A percentile compares a stretch with the other conserved stretches of the same genome.
These are phyloP conservation scores for Sporothrix pallida DNA, from an alignment of 2,329 filamentous ascomycete species.

Conservation along the genomic window DNA sequence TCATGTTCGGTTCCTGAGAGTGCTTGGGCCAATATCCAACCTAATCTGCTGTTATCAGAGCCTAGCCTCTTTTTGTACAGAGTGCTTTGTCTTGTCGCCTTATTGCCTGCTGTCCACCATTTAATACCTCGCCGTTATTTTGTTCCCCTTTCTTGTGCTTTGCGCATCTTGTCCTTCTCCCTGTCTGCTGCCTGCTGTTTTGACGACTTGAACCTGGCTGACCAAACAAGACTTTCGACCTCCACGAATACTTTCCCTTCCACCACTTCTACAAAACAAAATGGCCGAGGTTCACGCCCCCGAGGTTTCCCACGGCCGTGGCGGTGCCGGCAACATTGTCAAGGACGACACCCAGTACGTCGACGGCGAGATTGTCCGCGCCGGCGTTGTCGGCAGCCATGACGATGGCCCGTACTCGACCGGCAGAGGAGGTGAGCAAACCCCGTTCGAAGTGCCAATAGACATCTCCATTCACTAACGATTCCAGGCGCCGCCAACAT, in stretches of 20 bases:
- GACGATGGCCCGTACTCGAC: slow-evolving; percentile 64
- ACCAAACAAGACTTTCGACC: not conserved
- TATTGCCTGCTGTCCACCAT: not conserved
- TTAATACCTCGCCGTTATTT: slow-evolving; percentile 24
- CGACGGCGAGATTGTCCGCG: slow-evolving; percentile 66
- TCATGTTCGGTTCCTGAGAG: not conserved
- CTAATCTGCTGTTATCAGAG: slow-evolving; percentile 29
- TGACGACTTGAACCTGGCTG: not conserved
- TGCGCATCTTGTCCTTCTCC: not conserved
- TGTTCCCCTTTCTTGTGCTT: not conserved
- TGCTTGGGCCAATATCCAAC: not conserved
- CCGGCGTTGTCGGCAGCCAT: slow-evolving; percentile 60
- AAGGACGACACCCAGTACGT: slow-evolving; percentile 63
- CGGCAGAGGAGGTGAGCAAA: slow-evolving; percentile 61
- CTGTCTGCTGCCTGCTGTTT: not conserved
- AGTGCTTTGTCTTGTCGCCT: not conserved
- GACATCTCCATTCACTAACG: not conserved
- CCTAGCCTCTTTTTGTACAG: slow-evolving; percentile 26
- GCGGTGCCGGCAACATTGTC: slow-evolving; percentile 67
- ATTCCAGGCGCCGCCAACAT: slow-evolving; percentile 63
- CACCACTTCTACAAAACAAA: not conserved
- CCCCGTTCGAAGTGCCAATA: not conserved
- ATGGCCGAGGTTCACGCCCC: slow-evolving; percentile 37
- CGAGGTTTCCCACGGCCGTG: slow-evolving; percentile 66
- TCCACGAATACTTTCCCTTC: not conserved